Evolutionary conservation across 352 stramenopile species (phyloP).

Genomic region (Phytopythium ostracodes): DNA sequence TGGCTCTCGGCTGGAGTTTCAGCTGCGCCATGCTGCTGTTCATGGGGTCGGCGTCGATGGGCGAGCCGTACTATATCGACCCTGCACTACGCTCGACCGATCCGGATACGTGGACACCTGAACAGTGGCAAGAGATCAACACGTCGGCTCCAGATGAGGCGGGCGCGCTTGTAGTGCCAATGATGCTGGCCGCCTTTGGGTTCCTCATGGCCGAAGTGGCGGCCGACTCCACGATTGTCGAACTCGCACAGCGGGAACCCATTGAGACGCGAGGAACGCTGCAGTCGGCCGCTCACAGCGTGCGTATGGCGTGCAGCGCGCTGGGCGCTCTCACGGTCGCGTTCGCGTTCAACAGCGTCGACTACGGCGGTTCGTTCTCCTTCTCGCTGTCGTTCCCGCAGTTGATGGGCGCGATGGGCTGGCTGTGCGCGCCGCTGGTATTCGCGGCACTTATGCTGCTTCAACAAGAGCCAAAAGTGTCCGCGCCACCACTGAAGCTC

Average conservation of each 20-base stretch:
- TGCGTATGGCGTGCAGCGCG: constrained; percentile 43
- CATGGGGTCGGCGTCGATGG: constrained; percentile 33
- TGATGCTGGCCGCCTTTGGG: constrained; percentile 70
- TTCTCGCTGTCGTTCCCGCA: constrained; percentile 50
- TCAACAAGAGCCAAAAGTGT: constrained; percentile 17
- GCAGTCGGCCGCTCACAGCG: constrained; percentile 57
- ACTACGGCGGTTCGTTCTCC: constrained; percentile 54
- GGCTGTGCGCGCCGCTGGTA: constrained; percentile 27
- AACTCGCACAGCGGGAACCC: constrained; percentile 53
- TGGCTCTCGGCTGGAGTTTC: constrained; percentile 49
- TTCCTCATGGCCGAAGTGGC: constrained; percentile 59
- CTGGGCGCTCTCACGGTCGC: constrained; percentile 41
- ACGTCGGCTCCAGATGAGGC: constrained; percentile 25
- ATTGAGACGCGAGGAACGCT: constrained; percentile 36
- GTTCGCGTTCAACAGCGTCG: constrained; percentile 39
- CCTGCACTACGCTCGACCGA: constrained; percentile 24
- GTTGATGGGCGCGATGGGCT: constrained; percentile 42
- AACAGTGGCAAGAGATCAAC: constrained; percentile 39
- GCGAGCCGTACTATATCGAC: constrained; percentile 46
- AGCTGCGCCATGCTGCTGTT: constrained; percentile 44
- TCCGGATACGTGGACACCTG: constrained; percentile 27
- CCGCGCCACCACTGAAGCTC: constrained; percentile 18
- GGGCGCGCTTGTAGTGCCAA: constrained; percentile 51
- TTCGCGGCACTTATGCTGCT: constrained; percentile 26
- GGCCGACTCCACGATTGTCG: constrained; percentile 57